Conservation (phyloP, 371 early-diverging fungal genomes). For the Circinella minor region DNA sequence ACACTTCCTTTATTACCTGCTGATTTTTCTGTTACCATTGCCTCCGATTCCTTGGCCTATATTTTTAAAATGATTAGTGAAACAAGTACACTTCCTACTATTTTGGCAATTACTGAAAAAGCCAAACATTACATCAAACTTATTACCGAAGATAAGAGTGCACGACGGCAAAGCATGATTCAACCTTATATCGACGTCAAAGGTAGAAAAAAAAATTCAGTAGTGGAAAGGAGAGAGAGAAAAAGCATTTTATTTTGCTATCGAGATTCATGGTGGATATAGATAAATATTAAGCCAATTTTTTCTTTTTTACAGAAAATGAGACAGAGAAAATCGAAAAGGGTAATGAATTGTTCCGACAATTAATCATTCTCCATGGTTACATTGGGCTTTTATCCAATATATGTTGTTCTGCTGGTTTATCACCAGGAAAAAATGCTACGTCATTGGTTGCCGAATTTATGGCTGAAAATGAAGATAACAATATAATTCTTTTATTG, state of each 20-base stretch:
- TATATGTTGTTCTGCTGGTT: conserved; percentile 68
- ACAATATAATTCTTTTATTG: conserved; percentile 58
- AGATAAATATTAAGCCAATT: not conserved
- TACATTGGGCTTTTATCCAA: conserved; percentile 75
- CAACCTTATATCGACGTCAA: conserved; percentile 55
- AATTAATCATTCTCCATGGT: conserved; percentile 67
- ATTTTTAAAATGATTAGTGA: conserved; percentile 77
- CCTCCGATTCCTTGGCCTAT: conserved; percentile 73
- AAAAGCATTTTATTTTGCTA: not conserved
- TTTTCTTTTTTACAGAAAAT: conserved; percentile 24
- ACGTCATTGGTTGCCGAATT: conserved; percentile 68
- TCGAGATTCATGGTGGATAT: not conserved
- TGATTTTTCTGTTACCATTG: conserved; percentile 74
- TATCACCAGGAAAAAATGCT: conserved; percentile 71
- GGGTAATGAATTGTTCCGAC: conserved; percentile 60
- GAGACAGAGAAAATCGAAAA: conserved; percentile 50
- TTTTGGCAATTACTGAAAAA: conserved; percentile 54
- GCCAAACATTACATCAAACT: conserved; percentile 51
- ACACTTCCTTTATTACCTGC: conserved; percentile 73
- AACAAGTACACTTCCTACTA: conserved; percentile 57
- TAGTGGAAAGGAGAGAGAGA: not conserved
- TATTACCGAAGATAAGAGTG: conserved; percentile 37
- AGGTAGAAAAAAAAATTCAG: conserved; percentile 22
- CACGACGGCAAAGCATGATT: conserved; percentile 38
- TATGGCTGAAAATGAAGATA: conserved; percentile 51